Conservation (phyloP, 1,139 yeast species). For the Meyerozyma guilliermondii region DNA sequence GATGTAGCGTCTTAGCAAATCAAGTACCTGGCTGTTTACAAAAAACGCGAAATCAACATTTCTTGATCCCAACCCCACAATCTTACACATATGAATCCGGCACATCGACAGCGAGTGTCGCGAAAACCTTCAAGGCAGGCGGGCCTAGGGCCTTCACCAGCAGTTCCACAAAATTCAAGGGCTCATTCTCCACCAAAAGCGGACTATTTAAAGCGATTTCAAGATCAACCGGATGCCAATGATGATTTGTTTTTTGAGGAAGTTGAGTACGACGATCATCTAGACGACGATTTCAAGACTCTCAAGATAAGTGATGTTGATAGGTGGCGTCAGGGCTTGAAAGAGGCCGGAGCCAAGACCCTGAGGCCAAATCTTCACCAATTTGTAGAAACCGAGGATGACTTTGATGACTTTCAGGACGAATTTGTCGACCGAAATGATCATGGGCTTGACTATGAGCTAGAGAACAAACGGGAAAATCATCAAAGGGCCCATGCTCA, state of each 20-base stretch:
- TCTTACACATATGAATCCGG: neutral
- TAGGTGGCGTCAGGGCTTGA: slow-evolving; percentile 3
- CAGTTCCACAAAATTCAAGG: neutral
- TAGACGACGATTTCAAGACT: slow-evolving; percentile 7
- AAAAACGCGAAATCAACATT: neutral
- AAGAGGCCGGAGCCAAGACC: neutral
- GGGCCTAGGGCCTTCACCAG: neutral
- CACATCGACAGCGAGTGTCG: neutral
- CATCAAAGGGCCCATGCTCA: neutral
- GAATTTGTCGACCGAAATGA: slow-evolving; percentile 4
- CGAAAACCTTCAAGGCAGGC: neutral
- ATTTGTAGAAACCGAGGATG: slow-evolving; percentile 6
- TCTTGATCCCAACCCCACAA: neutral
- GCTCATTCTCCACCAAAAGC: neutral
- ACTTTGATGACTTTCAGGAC: slow-evolving; percentile 5
- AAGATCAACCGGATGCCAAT: neutral
- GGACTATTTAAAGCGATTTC: neutral
- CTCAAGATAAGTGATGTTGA: slow-evolving; percentile 2
- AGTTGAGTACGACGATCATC: neutral
- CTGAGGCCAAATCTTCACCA: neutral
- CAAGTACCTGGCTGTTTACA: neutral
- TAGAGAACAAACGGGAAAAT: neutral
- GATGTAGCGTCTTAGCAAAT: neutral
- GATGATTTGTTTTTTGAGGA: slow-evolving; percentile 4
- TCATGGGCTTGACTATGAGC: slow-evolving; percentile 9